phyloP scores from a whole-genome alignment of 331 rosid genomes.

The Saraca asoca region DNA sequence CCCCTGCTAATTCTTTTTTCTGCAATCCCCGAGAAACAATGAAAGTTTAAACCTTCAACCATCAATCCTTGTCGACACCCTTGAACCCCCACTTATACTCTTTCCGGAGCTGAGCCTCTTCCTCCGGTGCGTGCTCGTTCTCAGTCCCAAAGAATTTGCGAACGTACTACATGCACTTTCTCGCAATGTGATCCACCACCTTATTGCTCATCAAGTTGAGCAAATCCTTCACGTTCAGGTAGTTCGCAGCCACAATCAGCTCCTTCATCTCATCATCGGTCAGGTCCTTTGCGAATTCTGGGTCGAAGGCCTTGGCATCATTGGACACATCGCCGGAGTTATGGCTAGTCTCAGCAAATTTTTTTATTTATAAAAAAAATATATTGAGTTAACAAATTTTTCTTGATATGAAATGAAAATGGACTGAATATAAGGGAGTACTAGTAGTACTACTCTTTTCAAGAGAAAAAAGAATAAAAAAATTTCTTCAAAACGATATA shows the following conservation, averaged over 20 bases:
- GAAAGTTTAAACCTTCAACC: too few species aligned
- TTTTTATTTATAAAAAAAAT: too few species aligned
- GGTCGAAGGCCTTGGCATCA: slow-evolving; percentile 4
- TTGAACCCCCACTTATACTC: slow-evolving; percentile 33
- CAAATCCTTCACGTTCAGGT: slow-evolving; percentile 23
- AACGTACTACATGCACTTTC: slow-evolving; percentile 40
- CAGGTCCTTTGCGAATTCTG: neutral
- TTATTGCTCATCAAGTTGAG: neutral
- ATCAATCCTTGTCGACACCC: too few species aligned
- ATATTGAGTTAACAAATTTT: too few species aligned
- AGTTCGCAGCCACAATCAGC: slow-evolving; percentile 35
- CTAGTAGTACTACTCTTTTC: too few species aligned
- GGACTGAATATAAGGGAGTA: too few species aligned
- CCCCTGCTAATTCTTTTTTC: too few species aligned
- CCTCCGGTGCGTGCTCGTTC: slow-evolving; percentile 34
- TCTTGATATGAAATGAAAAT: too few species aligned
- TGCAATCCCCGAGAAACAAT: too few species aligned
- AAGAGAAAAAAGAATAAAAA: too few species aligned
- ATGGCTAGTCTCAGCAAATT: too few species aligned
- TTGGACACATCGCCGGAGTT: neutral
- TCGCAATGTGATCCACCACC: slow-evolving; percentile 24
- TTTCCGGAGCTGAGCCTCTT: slow-evolving; percentile 25
- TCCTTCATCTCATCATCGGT: neutral
- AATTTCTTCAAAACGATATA: too few species aligned
- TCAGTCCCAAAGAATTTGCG: slow-evolving; percentile 34